Conservation (phyloP, 805 yeast species). For the Zygoascus bituminiphila region DNA sequence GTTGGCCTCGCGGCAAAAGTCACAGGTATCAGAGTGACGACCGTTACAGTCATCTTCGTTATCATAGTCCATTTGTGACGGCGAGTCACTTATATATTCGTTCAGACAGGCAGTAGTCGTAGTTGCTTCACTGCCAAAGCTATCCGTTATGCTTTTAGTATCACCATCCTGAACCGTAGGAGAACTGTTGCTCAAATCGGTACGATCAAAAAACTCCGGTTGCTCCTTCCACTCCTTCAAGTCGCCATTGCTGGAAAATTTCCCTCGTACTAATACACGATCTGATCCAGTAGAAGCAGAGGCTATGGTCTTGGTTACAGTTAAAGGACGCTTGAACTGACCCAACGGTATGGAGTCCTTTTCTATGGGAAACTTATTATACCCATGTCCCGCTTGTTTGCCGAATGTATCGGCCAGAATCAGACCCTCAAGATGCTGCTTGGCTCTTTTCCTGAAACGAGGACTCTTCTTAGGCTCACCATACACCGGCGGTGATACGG, state of each 20-base stretch:
- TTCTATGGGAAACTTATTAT: background rate
- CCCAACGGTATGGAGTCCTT: background rate
- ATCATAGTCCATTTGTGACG: background rate
- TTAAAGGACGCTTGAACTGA: background rate
- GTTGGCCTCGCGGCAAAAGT: background rate
- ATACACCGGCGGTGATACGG: background rate
- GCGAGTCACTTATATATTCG: background rate
- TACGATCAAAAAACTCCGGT: conserved; percentile 5
- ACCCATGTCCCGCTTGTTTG: background rate
- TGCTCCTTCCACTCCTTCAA: conserved; percentile 3
- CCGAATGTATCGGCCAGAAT: background rate
- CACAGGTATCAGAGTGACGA: background rate
- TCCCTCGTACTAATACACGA: conserved; percentile 4
- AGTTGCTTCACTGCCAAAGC: background rate
- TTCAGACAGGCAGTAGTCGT: background rate
- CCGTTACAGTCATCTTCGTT: background rate
- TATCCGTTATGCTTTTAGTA: background rate
- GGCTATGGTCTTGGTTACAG: background rate
- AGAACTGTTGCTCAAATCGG: background rate
- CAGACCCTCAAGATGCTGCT: background rate
- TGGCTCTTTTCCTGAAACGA: background rate
- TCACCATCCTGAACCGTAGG: background rate
- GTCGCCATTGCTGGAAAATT: conserved; percentile 4
- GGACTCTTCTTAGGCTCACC: background rate
- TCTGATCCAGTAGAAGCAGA: conserved; percentile 1